phyloP scores from a whole-genome alignment of 257 asterid species.

The Ehretia macrophylla region DNA sequence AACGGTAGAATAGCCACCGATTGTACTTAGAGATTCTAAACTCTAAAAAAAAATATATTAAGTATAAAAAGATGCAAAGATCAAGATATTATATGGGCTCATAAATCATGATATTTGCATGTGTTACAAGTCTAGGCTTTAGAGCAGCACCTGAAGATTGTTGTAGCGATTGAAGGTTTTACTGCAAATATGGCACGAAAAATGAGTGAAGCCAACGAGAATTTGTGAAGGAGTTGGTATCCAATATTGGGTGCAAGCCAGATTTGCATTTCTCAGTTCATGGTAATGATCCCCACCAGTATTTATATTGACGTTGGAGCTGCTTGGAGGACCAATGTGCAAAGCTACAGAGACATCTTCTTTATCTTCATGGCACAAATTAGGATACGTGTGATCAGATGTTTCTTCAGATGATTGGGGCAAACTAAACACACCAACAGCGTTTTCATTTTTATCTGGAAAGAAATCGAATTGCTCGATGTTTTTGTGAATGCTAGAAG shows the following conservation, averaged over 20 bases:
- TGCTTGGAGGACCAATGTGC: conserved; percentile 56
- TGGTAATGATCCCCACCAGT: conserved; percentile 7
- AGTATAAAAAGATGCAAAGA: too few relatives aligned
- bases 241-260: conserved; percentile 40
- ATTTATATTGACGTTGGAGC: neutral
- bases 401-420: conserved; percentile 12
- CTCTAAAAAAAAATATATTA: too few relatives aligned
- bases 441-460: conserved; percentile 21
- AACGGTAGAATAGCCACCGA: too few relatives aligned
- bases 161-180: conserved; percentile 75
- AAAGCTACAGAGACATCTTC: conserved; percentile 32
- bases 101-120: too few relatives aligned
- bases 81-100: too few relatives aligned
- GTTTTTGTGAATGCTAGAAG: conserved; percentile 8
- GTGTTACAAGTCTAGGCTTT: neutral
- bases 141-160: conserved; percentile 58
- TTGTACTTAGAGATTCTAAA: too few relatives aligned
- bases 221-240: conserved; percentile 64
- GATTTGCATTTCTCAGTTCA: conserved; percentile 3
- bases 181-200: conserved; percentile 66
- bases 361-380: conserved; percentile 18
- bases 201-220: conserved; percentile 62
- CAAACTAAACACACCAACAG: conserved; percentile 2
- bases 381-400: conserved; percentile 1
- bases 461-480: conserved; percentile 52